Percentiles rank a stretch among this genome's conserved stretches.
phyloP scores from a whole-genome alignment of 2,329 filamentous ascomycete species.

The Ophiocordyceps sinensis region DNA sequence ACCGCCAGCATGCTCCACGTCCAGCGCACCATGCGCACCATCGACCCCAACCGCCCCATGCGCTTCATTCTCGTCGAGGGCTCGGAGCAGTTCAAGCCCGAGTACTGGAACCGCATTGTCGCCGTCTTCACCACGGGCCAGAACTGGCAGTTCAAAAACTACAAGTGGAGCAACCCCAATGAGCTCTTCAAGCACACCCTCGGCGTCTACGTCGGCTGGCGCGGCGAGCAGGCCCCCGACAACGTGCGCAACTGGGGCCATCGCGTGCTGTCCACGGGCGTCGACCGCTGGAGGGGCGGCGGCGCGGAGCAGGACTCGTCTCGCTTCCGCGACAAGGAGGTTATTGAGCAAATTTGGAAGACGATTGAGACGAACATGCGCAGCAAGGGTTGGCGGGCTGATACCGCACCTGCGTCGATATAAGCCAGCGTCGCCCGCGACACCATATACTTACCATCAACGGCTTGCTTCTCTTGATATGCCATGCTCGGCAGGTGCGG shows the following conservation, averaged over 20 bases:
- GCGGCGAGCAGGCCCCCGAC: slow-evolving; percentile 65
- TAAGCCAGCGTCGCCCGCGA: slow-evolving; percentile 8
- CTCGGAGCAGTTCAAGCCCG: slow-evolving; percentile 88
- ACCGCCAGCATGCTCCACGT: slow-evolving; percentile 75
- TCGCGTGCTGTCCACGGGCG: slow-evolving; percentile 59
- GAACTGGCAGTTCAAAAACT: slow-evolving; percentile 96
- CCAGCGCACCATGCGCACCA: slow-evolving; percentile 56
- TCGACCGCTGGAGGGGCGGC: slow-evolving; percentile 66
- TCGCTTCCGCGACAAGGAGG: slow-evolving; percentile 77
- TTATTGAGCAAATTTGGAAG: slow-evolving; percentile 87
- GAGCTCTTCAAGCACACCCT: slow-evolving; percentile 83
- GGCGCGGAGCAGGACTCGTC: slow-evolving; percentile 35
- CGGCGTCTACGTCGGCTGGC: slow-evolving; percentile 84
- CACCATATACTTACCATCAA: background rate
- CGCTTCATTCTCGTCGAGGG: slow-evolving; percentile 94
- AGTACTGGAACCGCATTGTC: slow-evolving; percentile 92
- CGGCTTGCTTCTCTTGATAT: background rate
- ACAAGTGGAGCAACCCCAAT: slow-evolving; percentile 83
- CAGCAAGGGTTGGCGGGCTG: slow-evolving; percentile 65
- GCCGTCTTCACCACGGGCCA: slow-evolving; percentile 97
- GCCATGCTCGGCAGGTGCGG: background rate
- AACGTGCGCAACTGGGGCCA: slow-evolving; percentile 75
- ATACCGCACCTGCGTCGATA: slow-evolving; percentile 46
- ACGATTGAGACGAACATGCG: slow-evolving; percentile 80
- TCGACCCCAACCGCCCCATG: slow-evolving; percentile 58